These are phyloP conservation scores for Plasmopara muralis DNA, from an alignment of 352 stramenopile genomes.

Conservation along the genomic window DNA sequence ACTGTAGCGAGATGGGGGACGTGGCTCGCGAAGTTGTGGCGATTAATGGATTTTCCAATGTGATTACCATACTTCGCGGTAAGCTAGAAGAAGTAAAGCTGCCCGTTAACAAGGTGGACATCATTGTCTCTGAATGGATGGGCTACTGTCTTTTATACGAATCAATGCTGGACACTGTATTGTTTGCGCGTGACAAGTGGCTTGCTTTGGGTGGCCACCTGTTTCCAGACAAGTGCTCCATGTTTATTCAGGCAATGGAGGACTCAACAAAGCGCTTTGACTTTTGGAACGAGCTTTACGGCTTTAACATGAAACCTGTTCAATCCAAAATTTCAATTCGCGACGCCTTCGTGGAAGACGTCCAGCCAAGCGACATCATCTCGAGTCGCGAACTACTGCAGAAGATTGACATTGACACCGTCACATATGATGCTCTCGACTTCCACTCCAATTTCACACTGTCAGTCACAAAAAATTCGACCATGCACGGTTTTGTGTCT, in stretches of 20 bases:
- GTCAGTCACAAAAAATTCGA: conserved; percentile 78
- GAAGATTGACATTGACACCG: conserved; percentile 84
- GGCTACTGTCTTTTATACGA: conserved; percentile 97
- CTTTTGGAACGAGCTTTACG: conserved; percentile 98
- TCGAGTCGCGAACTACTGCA: conserved; percentile 83
- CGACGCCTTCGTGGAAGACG: conserved; percentile 95
- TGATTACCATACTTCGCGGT: conserved; percentile 92
- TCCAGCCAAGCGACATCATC: conserved; percentile 83
- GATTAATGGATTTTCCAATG: conserved; percentile 87
- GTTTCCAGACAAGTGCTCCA: conserved; percentile 96
- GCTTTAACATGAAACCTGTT: conserved; percentile 97
- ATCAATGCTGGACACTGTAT: conserved; percentile 96
- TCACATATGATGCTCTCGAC: conserved; percentile 92
- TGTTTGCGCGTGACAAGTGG: conserved; percentile 96
- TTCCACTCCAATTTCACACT: conserved; percentile 91
- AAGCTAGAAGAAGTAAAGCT: conserved; percentile 94
- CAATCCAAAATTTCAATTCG: conserved; percentile 91
- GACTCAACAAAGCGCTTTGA: conserved; percentile 63
- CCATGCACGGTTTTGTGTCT: conserved; percentile 92
- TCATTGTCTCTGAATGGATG: conserved; percentile 99
- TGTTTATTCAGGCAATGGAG: conserved; percentile 86
- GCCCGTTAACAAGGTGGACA: conserved; percentile 91
- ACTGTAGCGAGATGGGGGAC: conserved; percentile 92
- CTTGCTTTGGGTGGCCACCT: conserved; percentile 90
- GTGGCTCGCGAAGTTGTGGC: conserved; percentile 93